Base-by-base conservation (phyloP, 179 eudicot species). In the Spergularia azorica region DNA sequence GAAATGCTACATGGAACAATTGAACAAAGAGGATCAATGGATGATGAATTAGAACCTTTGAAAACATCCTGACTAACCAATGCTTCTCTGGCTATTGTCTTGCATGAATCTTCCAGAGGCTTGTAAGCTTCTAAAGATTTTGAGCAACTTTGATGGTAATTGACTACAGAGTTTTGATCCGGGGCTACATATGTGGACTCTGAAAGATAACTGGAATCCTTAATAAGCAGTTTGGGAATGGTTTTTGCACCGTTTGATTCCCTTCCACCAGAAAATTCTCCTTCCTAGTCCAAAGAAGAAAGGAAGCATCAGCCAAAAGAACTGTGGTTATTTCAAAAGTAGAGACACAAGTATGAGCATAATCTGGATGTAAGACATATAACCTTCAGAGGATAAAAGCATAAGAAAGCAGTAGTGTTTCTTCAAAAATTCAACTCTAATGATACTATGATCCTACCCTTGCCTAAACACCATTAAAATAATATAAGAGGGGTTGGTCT, bases 1-100 rank as follows among this genome's bases (percentile, higher is more conserved):
- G 90, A 76, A 76, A 93, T 81, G 81, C 98, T 93, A 80, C 97
- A 95, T 32, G 98, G 98, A 72, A 95, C 97, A 78, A 86, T 79
- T n/a, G 98, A 95, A 79, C 98, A 93, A 76, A 93, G 89, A 72
- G 98, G 92, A 84, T 94, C 98, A 48, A 66, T 26, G 48, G 54
- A 77, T 41, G 93, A 86, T 48, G 80, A 74, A 85, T 72, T 75
- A 39, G 88, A 85, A 81, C 89, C 87, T 79, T 80, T 79, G 71
- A 76, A 63, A 36, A 65, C 56, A 81, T 82, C 90, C 71, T 85
- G 92, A 83, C 87, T 84, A 63, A 82, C 39, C 61, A 63, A 41
- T 76, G 76, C 71, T 59, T 36, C 75, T 60, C 67, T 81, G 32
- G 64, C 82, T 16, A 76, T 78, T 77, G 75, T 78, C 71, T 77